Evolutionary conservation across 768 basidiomycete species (phyloP).

Genomic region (Termitomyces sp.): DNA sequence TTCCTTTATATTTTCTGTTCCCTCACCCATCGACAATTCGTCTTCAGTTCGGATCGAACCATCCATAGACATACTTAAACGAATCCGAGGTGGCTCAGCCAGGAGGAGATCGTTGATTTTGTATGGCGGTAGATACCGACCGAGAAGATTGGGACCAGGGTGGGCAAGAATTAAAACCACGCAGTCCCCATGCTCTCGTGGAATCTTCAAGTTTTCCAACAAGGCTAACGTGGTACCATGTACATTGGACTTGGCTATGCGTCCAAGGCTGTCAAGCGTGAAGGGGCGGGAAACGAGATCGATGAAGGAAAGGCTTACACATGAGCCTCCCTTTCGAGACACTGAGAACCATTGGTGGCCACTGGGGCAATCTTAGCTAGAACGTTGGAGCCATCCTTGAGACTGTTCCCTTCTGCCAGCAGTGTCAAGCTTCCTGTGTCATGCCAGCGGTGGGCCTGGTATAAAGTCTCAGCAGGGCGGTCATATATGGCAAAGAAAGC

Average conservation of each 20-base stretch:
- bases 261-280: slow-evolving; percentile 37
- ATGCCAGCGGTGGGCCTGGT: slow-evolving; percentile 58
- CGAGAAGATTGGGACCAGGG: slow-evolving; percentile 63
- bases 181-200: slow-evolving; percentile 59
- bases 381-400: slow-evolving; percentile 65
- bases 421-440: slow-evolving; percentile 71
- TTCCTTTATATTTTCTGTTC: slow-evolving; percentile 33
- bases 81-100: slow-evolving; percentile 42
- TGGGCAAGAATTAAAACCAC: slow-evolving; percentile 68
- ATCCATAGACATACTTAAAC: slow-evolving; percentile 41
- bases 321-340: slow-evolving; percentile 67
- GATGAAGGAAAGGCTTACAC: slow-evolving; percentile 37
- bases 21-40: slow-evolving; percentile 26
- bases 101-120: slow-evolving; percentile 66
- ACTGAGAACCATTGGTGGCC: slow-evolving; percentile 68
- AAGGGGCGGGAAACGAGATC: not conserved
- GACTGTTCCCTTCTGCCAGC: slow-evolving; percentile 60
- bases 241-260: slow-evolving; percentile 41
- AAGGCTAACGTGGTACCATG: slow-evolving; percentile 49
- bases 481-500: not conserved
- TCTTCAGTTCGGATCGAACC: slow-evolving; percentile 32
- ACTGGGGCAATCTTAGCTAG: slow-evolving; percentile 72
- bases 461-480: not conserved
- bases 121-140: slow-evolving; percentile 62
- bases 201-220: slow-evolving; percentile 64